A percentile compares a stretch with the other conserved stretches of the same genome.
Evolutionary conservation across 1,284 basidiomycete species (phyloP).

Genomic region (Sparassis latifolia): DNA sequence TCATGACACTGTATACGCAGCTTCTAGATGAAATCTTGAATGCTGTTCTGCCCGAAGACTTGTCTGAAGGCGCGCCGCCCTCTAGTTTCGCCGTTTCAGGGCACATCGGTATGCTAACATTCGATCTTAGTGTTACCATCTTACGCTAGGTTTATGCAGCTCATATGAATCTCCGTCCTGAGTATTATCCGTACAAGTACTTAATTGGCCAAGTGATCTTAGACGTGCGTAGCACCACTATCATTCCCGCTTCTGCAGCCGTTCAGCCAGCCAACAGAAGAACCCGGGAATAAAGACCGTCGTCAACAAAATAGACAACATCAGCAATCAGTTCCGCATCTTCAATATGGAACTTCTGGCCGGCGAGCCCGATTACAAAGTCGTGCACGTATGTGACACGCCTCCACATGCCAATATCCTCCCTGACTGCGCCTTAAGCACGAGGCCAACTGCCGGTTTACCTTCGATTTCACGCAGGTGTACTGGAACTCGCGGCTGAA

Average conservation of each 20-base stretch:
- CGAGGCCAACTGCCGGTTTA: constrained; percentile 83
- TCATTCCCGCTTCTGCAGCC: too few relatives aligned
- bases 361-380: constrained; percentile 80
- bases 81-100: constrained; percentile 86
- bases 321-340: constrained; percentile 85
- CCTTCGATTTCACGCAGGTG: constrained; percentile 91
- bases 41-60: constrained; percentile 69
- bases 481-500: constrained; percentile 98
- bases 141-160: constrained; percentile 28
- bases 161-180: constrained; percentile 87
- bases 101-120: constrained; percentile 68
- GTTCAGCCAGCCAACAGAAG: constrained; percentile 51
- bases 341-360: constrained; percentile 98
- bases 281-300: constrained; percentile 78
- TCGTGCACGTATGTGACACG: constrained; percentile 62
- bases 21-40: constrained; percentile 75
- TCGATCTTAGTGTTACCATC: too few relatives aligned
- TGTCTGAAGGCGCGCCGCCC: constrained; percentile 80
- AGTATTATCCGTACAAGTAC: constrained; percentile 88
- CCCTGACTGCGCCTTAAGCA: constrained; percentile 35
- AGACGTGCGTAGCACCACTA: constrained; percentile 53
- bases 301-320: constrained; percentile 91
- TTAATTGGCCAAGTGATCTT: constrained; percentile 89
- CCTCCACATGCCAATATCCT: too few relatives aligned
- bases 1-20: neutral